Percentiles rank a stretch among this genome's conserved stretches.
Evolutionary conservation across 129 eudicot species (phyloP).

Genomic region (Sambucus nigra): DNA sequence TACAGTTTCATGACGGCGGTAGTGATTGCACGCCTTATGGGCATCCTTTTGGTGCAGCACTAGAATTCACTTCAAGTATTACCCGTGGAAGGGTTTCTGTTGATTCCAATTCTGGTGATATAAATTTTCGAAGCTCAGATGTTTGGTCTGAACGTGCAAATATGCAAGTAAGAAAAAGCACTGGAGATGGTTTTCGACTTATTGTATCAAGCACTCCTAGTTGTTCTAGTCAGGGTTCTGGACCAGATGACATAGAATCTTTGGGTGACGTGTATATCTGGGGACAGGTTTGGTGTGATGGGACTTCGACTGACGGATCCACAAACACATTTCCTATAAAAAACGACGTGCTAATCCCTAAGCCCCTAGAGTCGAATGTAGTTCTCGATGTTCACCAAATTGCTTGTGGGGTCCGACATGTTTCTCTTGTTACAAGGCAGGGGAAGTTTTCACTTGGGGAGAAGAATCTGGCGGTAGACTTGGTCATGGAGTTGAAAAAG

Average conservation of each 20-base stretch:
- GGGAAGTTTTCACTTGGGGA: constrained; percentile 98
- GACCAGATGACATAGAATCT: constrained; percentile 86
- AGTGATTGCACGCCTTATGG: constrained; percentile 25
- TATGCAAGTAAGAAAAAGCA: constrained; percentile 70
- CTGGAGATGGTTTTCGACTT: constrained; percentile 73
- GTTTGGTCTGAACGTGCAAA: constrained; percentile 48
- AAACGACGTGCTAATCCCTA: constrained; percentile 52
- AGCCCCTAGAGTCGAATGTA: constrained; percentile 60
- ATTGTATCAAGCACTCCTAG: constrained; percentile 94
- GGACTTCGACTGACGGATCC: constrained; percentile 33
- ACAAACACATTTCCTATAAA: constrained; percentile 28
- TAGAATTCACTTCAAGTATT: constrained; percentile 39
- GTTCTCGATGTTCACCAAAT: constrained; percentile 89
- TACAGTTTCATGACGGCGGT: constrained; percentile 35
- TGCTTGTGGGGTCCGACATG: constrained; percentile 78
- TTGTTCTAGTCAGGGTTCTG: constrained; percentile 76
- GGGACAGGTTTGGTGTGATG: constrained; percentile 77
- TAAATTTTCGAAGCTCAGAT: constrained; percentile 37
- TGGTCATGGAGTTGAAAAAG: constrained; percentile 74
- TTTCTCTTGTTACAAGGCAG: constrained; percentile 84
- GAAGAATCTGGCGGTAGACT: constrained; percentile 97
- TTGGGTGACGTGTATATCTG: constrained; percentile 89
- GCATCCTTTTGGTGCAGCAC: constrained; percentile 29
- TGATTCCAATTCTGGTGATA: constrained; percentile 21
- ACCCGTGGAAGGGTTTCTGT: constrained; percentile 30